Evolutionary conservation across 306 rosid genomes (phyloP), one percentile per base, ranked within the genome.

Genomic region (Prunus fruticosa): DNA sequence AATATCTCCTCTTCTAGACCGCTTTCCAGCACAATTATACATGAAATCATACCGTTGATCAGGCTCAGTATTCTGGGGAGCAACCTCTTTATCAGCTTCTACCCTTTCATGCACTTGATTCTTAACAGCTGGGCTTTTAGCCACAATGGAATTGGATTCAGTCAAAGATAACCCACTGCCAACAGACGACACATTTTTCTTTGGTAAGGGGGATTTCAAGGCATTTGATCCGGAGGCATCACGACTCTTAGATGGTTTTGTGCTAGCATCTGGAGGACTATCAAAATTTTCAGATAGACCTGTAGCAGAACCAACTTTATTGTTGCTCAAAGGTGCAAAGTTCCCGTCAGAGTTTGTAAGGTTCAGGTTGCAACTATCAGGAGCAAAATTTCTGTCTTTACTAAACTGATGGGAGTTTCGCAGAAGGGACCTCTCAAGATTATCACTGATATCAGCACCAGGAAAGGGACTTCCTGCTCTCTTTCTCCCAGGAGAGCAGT

Each of bases 401-500:
- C 83, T 70, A 56, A 49, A 78, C 47, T 65, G 84, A 43, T 30
- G 47, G 16, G 71, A 52, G 54, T 63, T 74, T 57, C 56, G 62
- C 63, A 83, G 71, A 27, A 43, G 78, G 13, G 78, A 47, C n/a
- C 80, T 69, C 67, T 71, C 75, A 41, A 75, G 71, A 51, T n/a
- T 51, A 49, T 76, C 73, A 67, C 73, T 77, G 20, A 72, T 69
- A 53, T 72, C 74, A 64, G 56, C 76, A 49, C 81, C 75, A 46
- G 65, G 76, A 12, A 75, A 71, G 49, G 80, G 70, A 69, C 83
- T 80, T 78, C 85, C 78, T 11, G 76, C 57, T 74, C 78, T 78
- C 69, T 76, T 83, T 77, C 75, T 67, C 78, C 47, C 71, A 30
- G 76, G 75, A 28, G 80, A 62, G 71, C 32, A 79, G 69, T 81